Percentiles rank a stretch among this genome's conserved stretches.
Conservation (phyloP, 1,284 basidiomycete species). For the Phenoliferia sp. region DNA sequence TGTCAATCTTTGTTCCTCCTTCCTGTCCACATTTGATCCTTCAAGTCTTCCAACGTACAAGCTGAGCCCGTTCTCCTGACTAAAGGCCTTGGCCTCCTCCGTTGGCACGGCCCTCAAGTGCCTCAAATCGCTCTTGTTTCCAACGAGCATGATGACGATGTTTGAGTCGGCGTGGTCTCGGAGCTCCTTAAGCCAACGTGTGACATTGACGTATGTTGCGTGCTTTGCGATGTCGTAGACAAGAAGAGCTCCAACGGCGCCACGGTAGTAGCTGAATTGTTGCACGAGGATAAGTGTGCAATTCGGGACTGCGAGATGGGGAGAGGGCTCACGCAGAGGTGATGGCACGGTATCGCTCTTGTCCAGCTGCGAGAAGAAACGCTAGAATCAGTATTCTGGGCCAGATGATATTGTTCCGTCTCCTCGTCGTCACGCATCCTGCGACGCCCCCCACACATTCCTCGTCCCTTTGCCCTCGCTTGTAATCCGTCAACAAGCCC, state of each 20-base stretch:
- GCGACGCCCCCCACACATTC: no score
- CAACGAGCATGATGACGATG: conserved; percentile 51
- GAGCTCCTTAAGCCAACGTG: conserved; percentile 97
- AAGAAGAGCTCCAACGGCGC: conserved; percentile 66
- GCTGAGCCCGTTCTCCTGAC: conserved; percentile 37
- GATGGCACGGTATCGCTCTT: conserved; percentile 98
- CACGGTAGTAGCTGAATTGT: conserved; percentile 83
- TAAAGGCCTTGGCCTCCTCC: conserved; percentile 50
- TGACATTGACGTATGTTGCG: conserved; percentile 90
- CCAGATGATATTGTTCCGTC: no score
- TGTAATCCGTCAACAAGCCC: no score
- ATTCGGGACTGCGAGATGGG: background rate
- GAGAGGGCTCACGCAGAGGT: conserved; percentile 72
- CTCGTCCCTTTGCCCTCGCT: no score
- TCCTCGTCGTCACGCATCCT: no score
- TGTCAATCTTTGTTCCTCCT: no score
- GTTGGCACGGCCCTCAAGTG: conserved; percentile 93
- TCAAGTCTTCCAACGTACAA: conserved; percentile 20
- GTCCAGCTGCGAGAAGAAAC: conserved; percentile 62
- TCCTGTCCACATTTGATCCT: background rate
- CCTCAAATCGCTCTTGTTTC: conserved; percentile 92
- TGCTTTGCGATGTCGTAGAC: conserved; percentile 61
- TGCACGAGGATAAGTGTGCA: background rate
- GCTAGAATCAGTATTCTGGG: background rate
- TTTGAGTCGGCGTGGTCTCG: conserved; percentile 54